Percentiles rank a stretch among this genome's conserved stretches.
phyloP scores from a whole-genome alignment of 140 eudicot genomes.

The Flaveria floridana region DNA sequence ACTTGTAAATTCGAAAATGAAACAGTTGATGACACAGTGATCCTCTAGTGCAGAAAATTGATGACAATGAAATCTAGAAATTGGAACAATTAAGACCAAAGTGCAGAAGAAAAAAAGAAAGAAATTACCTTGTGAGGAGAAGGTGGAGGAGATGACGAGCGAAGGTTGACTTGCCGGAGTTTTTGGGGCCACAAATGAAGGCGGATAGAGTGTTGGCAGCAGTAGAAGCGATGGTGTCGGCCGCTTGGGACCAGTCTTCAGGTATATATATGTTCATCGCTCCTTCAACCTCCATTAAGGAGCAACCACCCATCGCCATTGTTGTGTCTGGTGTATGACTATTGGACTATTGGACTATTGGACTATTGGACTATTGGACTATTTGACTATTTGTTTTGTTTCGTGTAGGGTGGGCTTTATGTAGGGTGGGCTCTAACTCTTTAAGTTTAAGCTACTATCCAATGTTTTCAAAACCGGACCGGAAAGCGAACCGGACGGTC shows the following conservation, averaged over 20 bases:
- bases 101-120: neutral
- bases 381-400: too few relatives aligned
- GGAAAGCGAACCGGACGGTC: too few relatives aligned
- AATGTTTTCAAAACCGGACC: too few relatives aligned
- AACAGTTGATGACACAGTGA: neutral
- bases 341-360: too few relatives aligned
- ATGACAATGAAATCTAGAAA: neutral
- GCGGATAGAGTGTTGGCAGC: conserved; percentile 37
- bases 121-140: conserved; percentile 52
- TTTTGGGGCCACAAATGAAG: conserved; percentile 83
- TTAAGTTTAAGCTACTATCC: too few relatives aligned
- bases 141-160: conserved; percentile 73
- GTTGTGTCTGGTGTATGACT: too few relatives aligned
- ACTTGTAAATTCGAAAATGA: neutral
- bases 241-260: conserved; percentile 71
- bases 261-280: conserved; percentile 49
- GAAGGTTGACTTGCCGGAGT: conserved; percentile 90
- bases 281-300: conserved; percentile 32
- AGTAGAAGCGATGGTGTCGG: conserved; percentile 45
- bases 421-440: too few relatives aligned
- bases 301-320: conserved; percentile 16
- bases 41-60: neutral
- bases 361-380: too few relatives aligned
- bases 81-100: neutral
- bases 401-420: too few relatives aligned